Evolutionary conservation across 352 stramenopile species (phyloP).

Genomic region (Discostella stelligera): DNA sequence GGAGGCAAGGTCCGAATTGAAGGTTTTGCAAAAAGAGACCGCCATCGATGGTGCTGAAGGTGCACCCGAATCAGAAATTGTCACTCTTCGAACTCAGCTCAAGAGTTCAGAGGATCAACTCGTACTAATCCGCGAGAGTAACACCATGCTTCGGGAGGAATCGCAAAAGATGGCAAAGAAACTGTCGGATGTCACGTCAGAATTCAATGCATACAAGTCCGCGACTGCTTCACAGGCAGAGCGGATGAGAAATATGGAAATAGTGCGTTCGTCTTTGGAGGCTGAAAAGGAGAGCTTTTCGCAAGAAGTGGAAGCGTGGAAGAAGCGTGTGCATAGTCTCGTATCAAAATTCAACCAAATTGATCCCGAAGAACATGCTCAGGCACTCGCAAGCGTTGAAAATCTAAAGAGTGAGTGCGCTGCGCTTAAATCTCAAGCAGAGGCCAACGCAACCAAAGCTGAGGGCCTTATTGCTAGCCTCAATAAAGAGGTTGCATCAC

Average conservation of each 20-base stretch:
- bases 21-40: slow-evolving; percentile 40
- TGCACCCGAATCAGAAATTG: slow-evolving; percentile 22
- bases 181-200: slow-evolving; percentile 34
- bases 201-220: slow-evolving; percentile 53
- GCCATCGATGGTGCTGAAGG: slow-evolving; percentile 11
- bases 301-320: slow-evolving; percentile 78
- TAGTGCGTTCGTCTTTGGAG: slow-evolving; percentile 61
- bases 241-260: slow-evolving; percentile 54
- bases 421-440: slow-evolving; percentile 50
- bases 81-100: slow-evolving; percentile 49
- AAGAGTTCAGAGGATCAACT: slow-evolving; percentile 67
- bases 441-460: slow-evolving; percentile 61
- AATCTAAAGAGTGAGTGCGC: slow-evolving; percentile 59
- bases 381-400: slow-evolving; percentile 64
- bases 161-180: slow-evolving; percentile 52
- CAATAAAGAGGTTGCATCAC: slow-evolving; percentile 67
- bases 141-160: slow-evolving; percentile 74
- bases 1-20: slow-evolving; percentile 70
- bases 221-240: slow-evolving; percentile 48
- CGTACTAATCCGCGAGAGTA: slow-evolving; percentile 74
- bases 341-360: slow-evolving; percentile 83
- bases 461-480: slow-evolving; percentile 59
- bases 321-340: slow-evolving; percentile 74
- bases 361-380: slow-evolving; percentile 76
- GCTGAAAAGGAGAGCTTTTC: slow-evolving; percentile 75